These are phyloP conservation scores for Coemansia sp. DNA, from an alignment of 192 early-diverging fungal species.

Conservation along the genomic window DNA sequence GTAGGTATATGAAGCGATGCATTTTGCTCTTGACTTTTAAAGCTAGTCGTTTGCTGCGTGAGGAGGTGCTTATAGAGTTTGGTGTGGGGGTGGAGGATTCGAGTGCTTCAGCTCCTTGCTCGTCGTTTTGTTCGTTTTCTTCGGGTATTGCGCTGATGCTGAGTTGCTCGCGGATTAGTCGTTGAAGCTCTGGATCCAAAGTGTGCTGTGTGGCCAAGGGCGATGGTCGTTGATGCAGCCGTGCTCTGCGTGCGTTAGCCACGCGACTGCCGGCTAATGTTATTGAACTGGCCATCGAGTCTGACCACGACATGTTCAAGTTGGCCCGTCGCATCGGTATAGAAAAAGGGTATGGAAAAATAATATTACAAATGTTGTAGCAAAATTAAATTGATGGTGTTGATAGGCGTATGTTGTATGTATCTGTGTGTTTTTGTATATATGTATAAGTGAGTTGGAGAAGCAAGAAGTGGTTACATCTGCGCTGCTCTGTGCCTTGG, in stretches of 20 bases:
- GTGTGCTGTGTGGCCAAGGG: not conserved
- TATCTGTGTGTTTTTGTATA: no score
- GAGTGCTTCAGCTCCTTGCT: not conserved
- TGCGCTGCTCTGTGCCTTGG: no score
- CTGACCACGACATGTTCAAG: conserved; percentile 35
- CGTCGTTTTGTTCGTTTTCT: conserved; percentile 11
- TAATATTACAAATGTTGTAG: not conserved
- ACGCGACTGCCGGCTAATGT: conserved; percentile 24
- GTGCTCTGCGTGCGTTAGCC: not conserved
- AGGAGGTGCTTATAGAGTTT: not conserved
- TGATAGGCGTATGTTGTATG: no score
- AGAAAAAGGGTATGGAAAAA: not conserved
- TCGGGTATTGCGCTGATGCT: conserved; percentile 27
- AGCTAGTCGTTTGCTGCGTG: conserved; percentile 5
- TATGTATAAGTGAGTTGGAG: no score
- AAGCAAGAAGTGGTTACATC: no score
- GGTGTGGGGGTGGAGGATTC: no score
- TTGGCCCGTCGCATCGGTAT: conserved; percentile 29
- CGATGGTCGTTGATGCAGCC: not conserved
- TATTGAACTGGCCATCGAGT: conserved; percentile 48
- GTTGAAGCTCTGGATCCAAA: conserved; percentile 15
- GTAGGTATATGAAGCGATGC: conserved; percentile 8
- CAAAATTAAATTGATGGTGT: not conserved
- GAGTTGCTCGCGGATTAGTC: conserved; percentile 27
- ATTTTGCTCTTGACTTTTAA: conserved; percentile 8